Percentiles rank a stretch among this genome's conserved stretches.
Conservation (phyloP, 345 rosid genomes). For the Cardiospermum halicacabum region DNA sequence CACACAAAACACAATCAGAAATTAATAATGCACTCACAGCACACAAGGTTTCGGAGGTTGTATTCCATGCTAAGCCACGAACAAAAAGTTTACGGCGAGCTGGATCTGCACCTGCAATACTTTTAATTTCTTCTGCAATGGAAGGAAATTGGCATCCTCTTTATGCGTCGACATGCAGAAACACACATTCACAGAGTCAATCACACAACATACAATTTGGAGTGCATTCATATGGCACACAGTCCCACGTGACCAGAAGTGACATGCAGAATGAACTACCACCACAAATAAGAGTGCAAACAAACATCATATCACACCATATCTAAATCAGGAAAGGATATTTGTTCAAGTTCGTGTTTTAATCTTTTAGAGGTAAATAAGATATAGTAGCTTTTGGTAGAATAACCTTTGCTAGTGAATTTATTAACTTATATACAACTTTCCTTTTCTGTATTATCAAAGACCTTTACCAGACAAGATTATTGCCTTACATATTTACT, state of each 20-base stretch:
- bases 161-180: conserved; percentile 68
- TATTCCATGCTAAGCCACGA: conserved; percentile 83
- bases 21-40: conserved; percentile 69
- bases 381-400: too few relatives aligned
- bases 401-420: too few relatives aligned
- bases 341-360: too few relatives aligned
- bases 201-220: conserved; percentile 50
- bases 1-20: conserved; percentile 45
- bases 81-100: conserved; percentile 81
- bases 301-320: too few relatives aligned
- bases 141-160: conserved; percentile 78
- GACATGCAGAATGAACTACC: conserved; percentile 14
- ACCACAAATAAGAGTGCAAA: background rate
- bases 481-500: too few relatives aligned
- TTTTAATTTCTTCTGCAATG: conserved; percentile 72
- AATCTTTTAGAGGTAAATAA: too few relatives aligned
- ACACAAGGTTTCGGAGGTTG: conserved; percentile 71
- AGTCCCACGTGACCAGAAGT: conserved; percentile 19
- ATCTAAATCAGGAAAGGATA: too few relatives aligned
- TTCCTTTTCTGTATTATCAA: too few relatives aligned
- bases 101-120: conserved; percentile 65
- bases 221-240: conserved; percentile 13
- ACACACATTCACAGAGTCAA: conserved; percentile 58
- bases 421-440: too few relatives aligned
- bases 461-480: too few relatives aligned